Conservation (phyloP, 768 basidiomycete species). For the Clavulina sp. region DNA sequence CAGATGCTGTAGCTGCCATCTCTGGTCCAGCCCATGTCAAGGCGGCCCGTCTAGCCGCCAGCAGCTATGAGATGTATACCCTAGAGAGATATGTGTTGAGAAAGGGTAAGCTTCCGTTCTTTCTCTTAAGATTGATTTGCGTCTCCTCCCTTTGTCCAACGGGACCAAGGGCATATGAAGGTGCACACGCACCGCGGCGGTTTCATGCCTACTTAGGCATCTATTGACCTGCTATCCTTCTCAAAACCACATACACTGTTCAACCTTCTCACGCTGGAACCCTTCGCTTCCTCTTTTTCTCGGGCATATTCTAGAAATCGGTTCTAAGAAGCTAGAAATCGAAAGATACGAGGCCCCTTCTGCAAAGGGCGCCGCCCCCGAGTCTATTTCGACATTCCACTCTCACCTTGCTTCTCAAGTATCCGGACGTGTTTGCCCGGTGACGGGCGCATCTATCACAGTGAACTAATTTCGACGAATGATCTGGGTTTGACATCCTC, state of each 20-base stretch:
- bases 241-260: background rate
- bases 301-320: too few relatives aligned
- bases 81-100: constrained; percentile 59
- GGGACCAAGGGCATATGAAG: background rate
- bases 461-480: too few relatives aligned
- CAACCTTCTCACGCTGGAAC: background rate
- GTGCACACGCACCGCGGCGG: background rate
- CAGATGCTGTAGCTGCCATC: constrained; percentile 66
- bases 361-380: too few relatives aligned
- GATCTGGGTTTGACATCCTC: too few relatives aligned
- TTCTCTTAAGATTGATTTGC: background rate
- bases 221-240: background rate
- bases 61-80: constrained; percentile 60
- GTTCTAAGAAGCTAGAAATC: too few relatives aligned
- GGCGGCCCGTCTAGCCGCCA: constrained; percentile 66
- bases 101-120: constrained; percentile 30
- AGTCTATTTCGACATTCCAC: too few relatives aligned
- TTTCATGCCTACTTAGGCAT: background rate
- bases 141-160: background rate
- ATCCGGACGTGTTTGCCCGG: too few relatives aligned
- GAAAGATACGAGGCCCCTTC: too few relatives aligned
- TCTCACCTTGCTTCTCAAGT: too few relatives aligned
- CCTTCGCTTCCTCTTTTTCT: background rate
- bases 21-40: constrained; percentile 61
- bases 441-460: too few relatives aligned